These are phyloP conservation scores for Sclerotinia spermophila DNA, from an alignment of 2,329 filamentous ascomycete species.

Conservation along the genomic window DNA sequence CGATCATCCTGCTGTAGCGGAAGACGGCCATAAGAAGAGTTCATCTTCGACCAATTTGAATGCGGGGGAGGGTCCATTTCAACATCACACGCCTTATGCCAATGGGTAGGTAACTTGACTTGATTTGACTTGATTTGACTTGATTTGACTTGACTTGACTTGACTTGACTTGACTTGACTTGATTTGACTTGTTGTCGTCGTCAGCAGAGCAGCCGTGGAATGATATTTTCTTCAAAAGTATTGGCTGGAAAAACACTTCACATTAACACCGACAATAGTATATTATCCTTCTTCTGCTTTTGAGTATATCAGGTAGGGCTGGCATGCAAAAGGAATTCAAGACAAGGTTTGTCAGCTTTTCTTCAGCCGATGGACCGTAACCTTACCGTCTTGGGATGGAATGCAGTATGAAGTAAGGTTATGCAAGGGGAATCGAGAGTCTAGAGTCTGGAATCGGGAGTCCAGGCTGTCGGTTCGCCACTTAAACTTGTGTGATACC, in stretches of 20 bases:
- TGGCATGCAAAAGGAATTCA: neutral
- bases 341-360: neutral
- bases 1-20: conserved; percentile 25
- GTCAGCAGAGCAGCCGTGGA: neutral
- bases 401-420: neutral
- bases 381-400: neutral
- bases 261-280: conserved; percentile 12
- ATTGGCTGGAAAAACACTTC: neutral
- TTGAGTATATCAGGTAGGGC: neutral
- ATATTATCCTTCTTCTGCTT: neutral
- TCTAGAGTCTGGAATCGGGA: too few species aligned
- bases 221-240: neutral
- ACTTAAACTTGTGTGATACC: neutral
- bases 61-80: neutral
- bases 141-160: neutral
- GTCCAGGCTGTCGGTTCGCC: neutral
- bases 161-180: neutral
- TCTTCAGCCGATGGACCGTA: neutral
- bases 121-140: neutral
- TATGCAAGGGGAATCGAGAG: neutral
- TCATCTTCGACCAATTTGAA: conserved; percentile 22
- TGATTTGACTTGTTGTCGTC: neutral
- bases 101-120: too few species aligned
- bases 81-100: too few species aligned
- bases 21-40: conserved; percentile 19